Evolutionary conservation across 2,329 filamentous ascomycete species (phyloP), one percentile per base, ranked within the genome.

Genomic region (Anisogramma anomala): DNA sequence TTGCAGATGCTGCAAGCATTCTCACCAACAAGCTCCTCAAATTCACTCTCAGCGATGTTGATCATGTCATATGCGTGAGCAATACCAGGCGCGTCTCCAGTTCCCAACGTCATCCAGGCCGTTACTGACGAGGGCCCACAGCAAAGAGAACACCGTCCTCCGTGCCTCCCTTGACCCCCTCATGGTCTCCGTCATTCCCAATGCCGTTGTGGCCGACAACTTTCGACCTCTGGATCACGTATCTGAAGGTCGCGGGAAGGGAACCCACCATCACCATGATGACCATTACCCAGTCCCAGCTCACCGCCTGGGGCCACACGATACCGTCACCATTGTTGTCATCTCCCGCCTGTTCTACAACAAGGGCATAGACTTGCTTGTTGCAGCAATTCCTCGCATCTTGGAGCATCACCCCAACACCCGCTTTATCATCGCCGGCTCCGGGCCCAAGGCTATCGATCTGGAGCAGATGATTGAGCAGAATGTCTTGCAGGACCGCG

Each of bases 281-380:
- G 66, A 65, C 51, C 62, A 66, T 5, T 43, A 26, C 22, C 64
- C 72, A 8, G 44, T 47, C 14, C 71, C 78, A 0, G 76, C 78
- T 3, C 79, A 79, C 40, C 77, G 77, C 6, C 72, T 94, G 3
- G 83, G 84, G 0, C 84, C 87, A 0, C 72, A 85, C 49, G 89
- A 95, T 53, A 82, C 79, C 9, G 89, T 98, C 53, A 95, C 87
- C 6, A 95, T 98, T 44, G 86, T 98, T 2, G 89, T 98, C 15
- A 94, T 98, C 48, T 95, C 88, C 7, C 85, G 91, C 15, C 77
- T 98, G 1, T 98, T 96, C 63, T 96, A 96, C 63, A 98, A 98
- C 64, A 98, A 98, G 60, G 91, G 91, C 45, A 96, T 86, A 1
- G 93, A 98, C 58, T 75, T 98, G 0, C 74, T 98, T n/a, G 94